These are phyloP conservation scores for Neolecta irregularis DNA, from an alignment of 1,139 yeast species.

Conservation along the genomic window DNA sequence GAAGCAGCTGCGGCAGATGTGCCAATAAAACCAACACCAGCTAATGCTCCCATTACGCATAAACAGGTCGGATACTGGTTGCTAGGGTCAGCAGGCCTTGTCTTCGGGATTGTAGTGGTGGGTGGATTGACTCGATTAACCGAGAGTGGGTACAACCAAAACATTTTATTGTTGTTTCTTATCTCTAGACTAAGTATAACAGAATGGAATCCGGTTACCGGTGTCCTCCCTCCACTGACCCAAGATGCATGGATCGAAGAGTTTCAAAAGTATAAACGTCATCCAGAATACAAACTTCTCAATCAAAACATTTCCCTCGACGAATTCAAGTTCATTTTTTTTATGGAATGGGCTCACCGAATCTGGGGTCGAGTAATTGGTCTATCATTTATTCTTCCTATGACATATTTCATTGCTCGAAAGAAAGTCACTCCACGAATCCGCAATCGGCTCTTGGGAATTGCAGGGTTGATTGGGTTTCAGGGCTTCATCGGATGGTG, in stretches of 20 bases:
- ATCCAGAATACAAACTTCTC: conserved; percentile 82
- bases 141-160: conserved; percentile 50
- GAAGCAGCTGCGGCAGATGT: no score
- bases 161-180: background rate
- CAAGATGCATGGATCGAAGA: conserved; percentile 75
- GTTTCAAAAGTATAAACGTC: conserved; percentile 59
- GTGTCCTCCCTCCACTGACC: conserved; percentile 72
- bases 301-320: conserved; percentile 76
- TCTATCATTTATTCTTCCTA: conserved; percentile 65
- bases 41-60: conserved; percentile 3
- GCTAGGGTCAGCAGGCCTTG: conserved; percentile 75
- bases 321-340: conserved; percentile 86
- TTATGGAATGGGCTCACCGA: conserved; percentile 97
- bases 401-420: conserved; percentile 57
- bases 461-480: conserved; percentile 65
- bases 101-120: conserved; percentile 87
- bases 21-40: background rate
- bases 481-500: conserved; percentile 99
- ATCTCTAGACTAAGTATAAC: conserved; percentile 51
- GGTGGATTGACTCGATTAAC: conserved; percentile 94
- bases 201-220: conserved; percentile 98
- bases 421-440: conserved; percentile 55
- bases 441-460: conserved; percentile 39
- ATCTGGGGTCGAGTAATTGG: conserved; percentile 87
- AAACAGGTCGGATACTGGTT: conserved; percentile 68